Evolutionary conservation across 1,284 basidiomycete species (phyloP), one percentile per base, ranked within the genome.

Genomic region (Fomitiporia mediterranea): DNA sequence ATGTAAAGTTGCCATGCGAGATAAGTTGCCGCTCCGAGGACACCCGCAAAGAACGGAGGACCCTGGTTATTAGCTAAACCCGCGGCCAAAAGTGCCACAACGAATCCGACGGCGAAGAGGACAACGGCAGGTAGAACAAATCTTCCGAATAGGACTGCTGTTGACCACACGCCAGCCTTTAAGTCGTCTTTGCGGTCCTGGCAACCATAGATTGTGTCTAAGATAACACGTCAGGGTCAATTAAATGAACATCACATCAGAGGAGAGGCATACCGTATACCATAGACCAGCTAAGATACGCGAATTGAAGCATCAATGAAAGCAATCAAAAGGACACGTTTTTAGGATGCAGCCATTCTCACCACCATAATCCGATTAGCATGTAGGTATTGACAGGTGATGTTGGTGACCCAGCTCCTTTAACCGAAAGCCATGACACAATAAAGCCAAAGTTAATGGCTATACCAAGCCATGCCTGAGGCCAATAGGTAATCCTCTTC

Each of bases 401-500:
- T 5, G 21, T 23, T 43, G 19, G 27, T 25, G n/a, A 21, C 40
- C 19, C 11, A 23, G 15, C 21, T 13, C 15, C 40, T 6, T 28
- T 38, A 28, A 51, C 4, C 21, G 37, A 25, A 17, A 39, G 27
- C 50, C 50, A 51, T 13, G 50, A 51, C 15, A 39, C n/a, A 2
- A 34, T 4, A 40, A 40, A 51, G 9, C 59, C 57, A 37, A 58
- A 52, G 49, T 61, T 61, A 4, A 61, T 55, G 19, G 50, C 57
- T 19, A 61, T 34, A 2, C 59, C 59, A 71, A 23, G 73, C 65
- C 52, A 76, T 62, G 2, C 73, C 70, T 90, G 87, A 8, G 88
- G 87, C 79, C 86, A 89, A 67, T 86, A 82, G 0, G 87, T 76
- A 54, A 70, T 72, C 0, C 82, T 72, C 68, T 85, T 85, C 78